phyloP scores from a whole-genome alignment of 2,329 filamentous ascomycete genomes.

The Cercospora sesami region DNA sequence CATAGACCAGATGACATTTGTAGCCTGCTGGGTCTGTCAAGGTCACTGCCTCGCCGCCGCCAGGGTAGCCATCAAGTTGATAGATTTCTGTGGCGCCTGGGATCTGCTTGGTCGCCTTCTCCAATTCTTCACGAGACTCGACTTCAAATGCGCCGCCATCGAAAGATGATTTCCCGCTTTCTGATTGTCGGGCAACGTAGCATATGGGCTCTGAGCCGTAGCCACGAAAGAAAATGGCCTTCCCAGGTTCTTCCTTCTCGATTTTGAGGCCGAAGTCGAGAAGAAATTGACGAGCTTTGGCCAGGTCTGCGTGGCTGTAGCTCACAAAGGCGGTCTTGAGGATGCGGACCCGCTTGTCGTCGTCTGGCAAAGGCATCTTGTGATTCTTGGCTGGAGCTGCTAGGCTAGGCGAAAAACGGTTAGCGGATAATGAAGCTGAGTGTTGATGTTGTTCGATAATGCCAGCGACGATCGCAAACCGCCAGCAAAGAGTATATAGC shows the following conservation, averaged over 20 bases:
- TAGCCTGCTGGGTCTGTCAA: slow-evolving; percentile 46
- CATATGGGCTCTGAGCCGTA: background rate
- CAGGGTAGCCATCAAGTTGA: slow-evolving; percentile 39
- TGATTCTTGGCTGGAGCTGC: background rate
- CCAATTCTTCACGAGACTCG: slow-evolving; percentile 45
- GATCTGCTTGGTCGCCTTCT: slow-evolving; percentile 46
- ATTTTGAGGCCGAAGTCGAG: background rate
- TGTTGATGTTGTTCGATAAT: background rate
- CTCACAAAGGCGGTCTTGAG: background rate
- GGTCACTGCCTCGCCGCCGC: slow-evolving; percentile 42
- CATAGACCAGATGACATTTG: slow-evolving; percentile 45
- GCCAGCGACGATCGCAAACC: background rate
- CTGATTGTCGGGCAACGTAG: background rate
- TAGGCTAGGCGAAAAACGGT: background rate
- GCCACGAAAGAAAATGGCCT: background rate
- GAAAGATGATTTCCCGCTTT: slow-evolving; percentile 26
- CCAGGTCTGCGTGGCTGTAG: background rate
- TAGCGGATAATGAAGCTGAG: background rate
- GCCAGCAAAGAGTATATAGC: background rate
- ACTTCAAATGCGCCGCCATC: slow-evolving; percentile 48
- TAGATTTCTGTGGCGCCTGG: slow-evolving; percentile 40
- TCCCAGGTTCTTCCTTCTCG: background rate
- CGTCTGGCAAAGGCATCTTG: background rate
- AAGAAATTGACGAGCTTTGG: background rate
- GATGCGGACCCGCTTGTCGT: background rate